Percentiles rank a stretch among this genome's conserved stretches.
These are phyloP conservation scores for Syncephalis fuscata DNA, from an alignment of 371 early-diverging fungal species.

Conservation along the genomic window DNA sequence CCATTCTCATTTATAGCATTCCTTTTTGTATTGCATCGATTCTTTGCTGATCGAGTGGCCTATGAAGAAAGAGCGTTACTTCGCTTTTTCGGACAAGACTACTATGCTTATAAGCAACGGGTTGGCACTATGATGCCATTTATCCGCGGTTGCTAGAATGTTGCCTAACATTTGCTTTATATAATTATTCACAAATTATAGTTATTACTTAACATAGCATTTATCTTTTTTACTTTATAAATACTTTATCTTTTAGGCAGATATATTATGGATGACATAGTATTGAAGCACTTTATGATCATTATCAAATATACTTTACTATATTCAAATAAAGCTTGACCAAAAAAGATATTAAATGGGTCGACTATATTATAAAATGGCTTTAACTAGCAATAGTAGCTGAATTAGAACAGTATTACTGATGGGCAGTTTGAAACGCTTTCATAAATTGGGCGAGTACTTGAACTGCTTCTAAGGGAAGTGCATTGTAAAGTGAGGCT, in stretches of 20 bases:
- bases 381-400: too few species aligned
- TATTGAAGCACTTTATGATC: too few species aligned
- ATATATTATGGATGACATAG: too few species aligned
- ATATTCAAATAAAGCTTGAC: too few species aligned
- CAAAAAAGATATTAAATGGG: too few species aligned
- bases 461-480: constrained; percentile 67
- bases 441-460: constrained; percentile 55
- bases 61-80: constrained; percentile 56
- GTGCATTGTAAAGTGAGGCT: constrained; percentile 87
- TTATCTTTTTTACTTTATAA: neutral
- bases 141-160: constrained; percentile 7
- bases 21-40: constrained; percentile 34
- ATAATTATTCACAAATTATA: too few species aligned
- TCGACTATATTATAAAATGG: too few species aligned
- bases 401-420: too few species aligned
- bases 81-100: constrained; percentile 65
- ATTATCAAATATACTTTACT: too few species aligned
- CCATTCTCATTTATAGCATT: constrained; percentile 50
- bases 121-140: constrained; percentile 30
- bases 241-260: too few species aligned
- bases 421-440: constrained; percentile 38
- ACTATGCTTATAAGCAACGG: constrained; percentile 23
- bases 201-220: too few species aligned
- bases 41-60: constrained; percentile 55
- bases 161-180: neutral